These are phyloP conservation scores for Myriosclerotinia scirpicola DNA, from an alignment of 2,329 filamentous ascomycete genomes.

Conservation along the genomic window DNA sequence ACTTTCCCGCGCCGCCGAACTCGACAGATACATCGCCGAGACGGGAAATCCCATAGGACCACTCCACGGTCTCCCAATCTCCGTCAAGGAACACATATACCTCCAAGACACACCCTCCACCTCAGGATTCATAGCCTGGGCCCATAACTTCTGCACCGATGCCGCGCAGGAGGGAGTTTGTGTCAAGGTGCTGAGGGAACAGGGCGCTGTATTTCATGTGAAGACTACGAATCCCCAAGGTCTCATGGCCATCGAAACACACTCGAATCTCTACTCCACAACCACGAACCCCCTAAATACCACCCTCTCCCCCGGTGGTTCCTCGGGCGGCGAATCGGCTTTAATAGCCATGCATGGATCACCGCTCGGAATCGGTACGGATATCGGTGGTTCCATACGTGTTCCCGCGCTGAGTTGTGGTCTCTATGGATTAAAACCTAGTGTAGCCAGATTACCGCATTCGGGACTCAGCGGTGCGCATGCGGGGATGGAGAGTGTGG, in stretches of 20 bases:
- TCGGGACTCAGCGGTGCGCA: constrained; percentile 43
- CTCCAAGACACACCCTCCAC: constrained; percentile 41
- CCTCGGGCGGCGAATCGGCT: constrained; percentile 61
- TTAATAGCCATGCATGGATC: constrained; percentile 52
- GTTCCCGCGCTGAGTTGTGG: constrained; percentile 48
- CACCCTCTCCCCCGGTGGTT: constrained; percentile 58
- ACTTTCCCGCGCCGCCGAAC: constrained; percentile 44
- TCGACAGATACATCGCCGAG: constrained; percentile 47
- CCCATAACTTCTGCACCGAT: constrained; percentile 42
- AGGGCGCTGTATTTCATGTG: constrained; percentile 52
- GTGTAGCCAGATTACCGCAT: constrained; percentile 28
- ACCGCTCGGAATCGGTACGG: constrained; percentile 49
- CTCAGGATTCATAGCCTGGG: constrained; percentile 49
- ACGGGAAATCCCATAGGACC: constrained; percentile 52
- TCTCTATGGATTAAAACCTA: constrained; percentile 44
- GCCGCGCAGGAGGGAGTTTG: constrained; percentile 49
- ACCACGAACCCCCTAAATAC: constrained; percentile 58
- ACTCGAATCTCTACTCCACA: constrained; percentile 44
- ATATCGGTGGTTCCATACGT: constrained; percentile 28
- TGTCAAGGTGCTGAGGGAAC: constrained; percentile 46
- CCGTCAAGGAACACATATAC: constrained; percentile 57
- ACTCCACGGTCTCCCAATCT: constrained; percentile 60
- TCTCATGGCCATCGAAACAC: constrained; percentile 48
- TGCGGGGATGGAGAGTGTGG: constrained; percentile 54
- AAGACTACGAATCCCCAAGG: constrained; percentile 55